Conservation (phyloP, 2,329 filamentous ascomycete species). For the Diplocarpon mali region DNA sequence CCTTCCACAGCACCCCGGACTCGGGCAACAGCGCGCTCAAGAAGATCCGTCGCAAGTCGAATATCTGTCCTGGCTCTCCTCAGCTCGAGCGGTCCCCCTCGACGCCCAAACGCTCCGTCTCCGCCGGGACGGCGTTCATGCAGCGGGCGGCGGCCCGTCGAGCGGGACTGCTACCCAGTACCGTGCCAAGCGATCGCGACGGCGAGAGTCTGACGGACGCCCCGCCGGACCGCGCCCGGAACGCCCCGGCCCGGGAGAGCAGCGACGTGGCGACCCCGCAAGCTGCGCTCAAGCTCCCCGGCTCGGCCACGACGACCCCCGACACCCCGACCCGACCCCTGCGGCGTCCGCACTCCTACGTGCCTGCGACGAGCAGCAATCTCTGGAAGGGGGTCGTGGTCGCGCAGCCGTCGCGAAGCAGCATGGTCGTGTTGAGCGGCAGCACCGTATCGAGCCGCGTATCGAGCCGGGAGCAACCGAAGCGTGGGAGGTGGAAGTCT, state of each 20-base stretch:
- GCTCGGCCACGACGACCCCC: slow-evolving; percentile 8
- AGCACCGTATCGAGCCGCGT: slow-evolving; percentile 1
- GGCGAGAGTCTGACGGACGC: slow-evolving; percentile 13
- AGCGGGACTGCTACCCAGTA: slow-evolving; percentile 14
- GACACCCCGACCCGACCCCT: slow-evolving; percentile 17
- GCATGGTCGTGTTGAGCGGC: slow-evolving; percentile 3
- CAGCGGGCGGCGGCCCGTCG: slow-evolving; percentile 26
- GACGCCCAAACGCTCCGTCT: slow-evolving; percentile 33
- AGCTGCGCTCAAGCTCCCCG: slow-evolving; percentile 6
- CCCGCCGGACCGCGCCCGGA: not conserved
- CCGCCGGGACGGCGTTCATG: slow-evolving; percentile 37
- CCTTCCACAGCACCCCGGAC: slow-evolving; percentile 19
- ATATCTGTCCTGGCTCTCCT: slow-evolving; percentile 1
- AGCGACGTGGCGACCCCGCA: not conserved
- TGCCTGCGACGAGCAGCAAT: slow-evolving; percentile 10
- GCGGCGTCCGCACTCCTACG: slow-evolving; percentile 18
- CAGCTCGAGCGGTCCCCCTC: slow-evolving; percentile 10
- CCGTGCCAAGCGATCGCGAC: slow-evolving; percentile 22
- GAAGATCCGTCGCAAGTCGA: too few relatives aligned
- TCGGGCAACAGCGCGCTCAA: slow-evolving; percentile 7
- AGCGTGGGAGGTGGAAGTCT: slow-evolving; percentile 20
- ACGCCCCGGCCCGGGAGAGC: slow-evolving; percentile 5
- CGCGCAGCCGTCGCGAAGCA: slow-evolving; percentile 7
- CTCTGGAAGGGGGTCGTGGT: slow-evolving; percentile 11
- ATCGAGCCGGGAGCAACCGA: slow-evolving; percentile 10